Conservation (phyloP, 148 eudicot genomes). For the Dianthus caryophyllus region DNA sequence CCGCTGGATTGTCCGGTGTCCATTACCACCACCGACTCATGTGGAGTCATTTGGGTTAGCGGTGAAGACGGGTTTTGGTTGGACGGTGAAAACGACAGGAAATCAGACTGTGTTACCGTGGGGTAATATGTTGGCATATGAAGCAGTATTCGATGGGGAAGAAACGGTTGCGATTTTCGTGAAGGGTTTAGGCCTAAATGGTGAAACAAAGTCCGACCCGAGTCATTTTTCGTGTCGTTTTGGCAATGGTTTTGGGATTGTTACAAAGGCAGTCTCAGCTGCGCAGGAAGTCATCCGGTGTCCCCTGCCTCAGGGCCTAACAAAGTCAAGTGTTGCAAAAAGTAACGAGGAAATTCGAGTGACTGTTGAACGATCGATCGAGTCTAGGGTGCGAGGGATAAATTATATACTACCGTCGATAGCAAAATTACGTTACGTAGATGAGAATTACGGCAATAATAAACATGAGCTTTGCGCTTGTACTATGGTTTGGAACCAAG, state of each 20-base stretch:
- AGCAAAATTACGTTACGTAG: conserved; percentile 44
- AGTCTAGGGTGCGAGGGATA: neutral
- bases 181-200: conserved; percentile 71
- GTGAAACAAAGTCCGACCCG: conserved; percentile 58
- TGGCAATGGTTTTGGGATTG: conserved; percentile 20
- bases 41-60: conserved; percentile 37
- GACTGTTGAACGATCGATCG: conserved; percentile 28
- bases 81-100: conserved; percentile 1
- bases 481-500: conserved; percentile 99
- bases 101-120: conserved; percentile 36
- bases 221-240: conserved; percentile 61
- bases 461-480: conserved; percentile 80
- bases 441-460: neutral
- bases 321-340: conserved; percentile 20
- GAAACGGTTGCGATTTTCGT: conserved; percentile 59
- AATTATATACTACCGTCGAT: conserved; percentile 52
- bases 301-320: conserved; percentile 48
- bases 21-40: conserved; percentile 45
- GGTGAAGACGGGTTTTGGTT: conserved; percentile 14
- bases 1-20: conserved; percentile 65
- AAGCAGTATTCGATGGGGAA: conserved; percentile 54
- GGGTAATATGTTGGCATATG: conserved; percentile 57
- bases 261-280: conserved; percentile 55
- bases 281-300: conserved; percentile 93
- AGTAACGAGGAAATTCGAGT: conserved; percentile 38